Evolutionary conservation across 2,329 filamentous ascomycete species (phyloP).

Genomic region (Colletotrichum somersetense): DNA sequence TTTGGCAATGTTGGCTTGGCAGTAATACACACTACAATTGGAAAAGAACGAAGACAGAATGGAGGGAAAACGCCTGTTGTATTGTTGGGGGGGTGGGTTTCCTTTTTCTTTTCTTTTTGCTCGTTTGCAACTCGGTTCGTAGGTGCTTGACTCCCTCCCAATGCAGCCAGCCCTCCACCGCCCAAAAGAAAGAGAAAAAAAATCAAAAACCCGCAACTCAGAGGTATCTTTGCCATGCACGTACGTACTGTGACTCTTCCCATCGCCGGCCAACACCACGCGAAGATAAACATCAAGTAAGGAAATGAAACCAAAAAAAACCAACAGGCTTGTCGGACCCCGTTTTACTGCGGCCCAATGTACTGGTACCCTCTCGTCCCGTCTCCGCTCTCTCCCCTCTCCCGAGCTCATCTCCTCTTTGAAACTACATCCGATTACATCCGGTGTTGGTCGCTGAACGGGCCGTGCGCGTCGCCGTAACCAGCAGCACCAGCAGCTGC

Average conservation of each 20-base stretch:
- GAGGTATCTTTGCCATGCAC: conserved; percentile 14
- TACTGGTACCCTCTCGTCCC: background rate
- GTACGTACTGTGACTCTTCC: background rate
- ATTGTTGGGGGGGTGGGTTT: too few species aligned
- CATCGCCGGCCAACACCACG: background rate
- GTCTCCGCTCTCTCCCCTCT: background rate
- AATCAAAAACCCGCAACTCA: background rate
- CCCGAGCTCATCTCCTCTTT: background rate
- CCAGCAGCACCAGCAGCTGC: background rate
- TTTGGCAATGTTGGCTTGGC: background rate
- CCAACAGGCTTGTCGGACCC: background rate
- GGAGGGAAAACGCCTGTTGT: background rate
- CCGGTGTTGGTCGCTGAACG: conserved; percentile 35
- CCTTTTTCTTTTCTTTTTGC: background rate
- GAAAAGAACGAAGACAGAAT: background rate
- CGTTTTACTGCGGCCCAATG: background rate
- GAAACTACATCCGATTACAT: conserved; percentile 8
- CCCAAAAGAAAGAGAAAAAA: too few species aligned
- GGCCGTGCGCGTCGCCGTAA: conserved; percentile 30
- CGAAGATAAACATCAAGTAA: too few species aligned
- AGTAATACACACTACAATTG: background rate
- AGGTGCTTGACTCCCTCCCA: background rate
- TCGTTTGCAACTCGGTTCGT: background rate
- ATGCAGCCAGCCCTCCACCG: background rate
- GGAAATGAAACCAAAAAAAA: background rate